Conservation (phyloP, 805 yeast genomes). For the Suhomyces tanzawaensis region DNA sequence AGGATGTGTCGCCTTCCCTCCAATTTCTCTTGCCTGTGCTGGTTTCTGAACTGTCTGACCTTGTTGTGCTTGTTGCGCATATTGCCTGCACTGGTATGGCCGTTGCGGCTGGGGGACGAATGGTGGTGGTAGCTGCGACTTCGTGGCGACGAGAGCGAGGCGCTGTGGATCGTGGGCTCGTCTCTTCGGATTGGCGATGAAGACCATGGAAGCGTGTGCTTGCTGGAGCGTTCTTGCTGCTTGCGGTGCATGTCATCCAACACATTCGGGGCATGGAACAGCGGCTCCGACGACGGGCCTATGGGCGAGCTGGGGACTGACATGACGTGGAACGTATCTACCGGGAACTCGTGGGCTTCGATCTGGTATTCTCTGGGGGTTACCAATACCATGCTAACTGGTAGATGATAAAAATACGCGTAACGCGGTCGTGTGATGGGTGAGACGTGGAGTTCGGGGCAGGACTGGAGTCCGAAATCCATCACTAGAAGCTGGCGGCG, state of each 20-base stretch:
- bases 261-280: slow-evolving; percentile 4
- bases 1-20: slow-evolving; percentile 16
- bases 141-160: slow-evolving; percentile 3
- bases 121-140: background rate
- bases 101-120: background rate
- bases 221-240: slow-evolving; percentile 17
- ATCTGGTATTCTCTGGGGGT: slow-evolving; percentile 2
- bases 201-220: slow-evolving; percentile 16
- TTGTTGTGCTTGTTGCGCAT: slow-evolving; percentile 21
- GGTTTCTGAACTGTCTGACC: slow-evolving; percentile 23
- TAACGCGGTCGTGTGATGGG: background rate
- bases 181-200: slow-evolving; percentile 7
- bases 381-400: background rate
- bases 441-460: background rate
- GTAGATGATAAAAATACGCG: background rate
- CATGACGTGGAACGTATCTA: slow-evolving; percentile 9
- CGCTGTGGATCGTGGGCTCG: background rate
- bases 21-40: slow-evolving; percentile 21
- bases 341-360: slow-evolving; percentile 8
- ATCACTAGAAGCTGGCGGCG: too few species aligned
- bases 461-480: background rate
- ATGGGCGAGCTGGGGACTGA: slow-evolving; percentile 11
- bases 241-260: slow-evolving; percentile 16
- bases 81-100: slow-evolving; percentile 13
- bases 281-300: background rate